Base-by-base conservation (phyloP, 345 rosid genomes). In the Adansonia digitata region DNA sequence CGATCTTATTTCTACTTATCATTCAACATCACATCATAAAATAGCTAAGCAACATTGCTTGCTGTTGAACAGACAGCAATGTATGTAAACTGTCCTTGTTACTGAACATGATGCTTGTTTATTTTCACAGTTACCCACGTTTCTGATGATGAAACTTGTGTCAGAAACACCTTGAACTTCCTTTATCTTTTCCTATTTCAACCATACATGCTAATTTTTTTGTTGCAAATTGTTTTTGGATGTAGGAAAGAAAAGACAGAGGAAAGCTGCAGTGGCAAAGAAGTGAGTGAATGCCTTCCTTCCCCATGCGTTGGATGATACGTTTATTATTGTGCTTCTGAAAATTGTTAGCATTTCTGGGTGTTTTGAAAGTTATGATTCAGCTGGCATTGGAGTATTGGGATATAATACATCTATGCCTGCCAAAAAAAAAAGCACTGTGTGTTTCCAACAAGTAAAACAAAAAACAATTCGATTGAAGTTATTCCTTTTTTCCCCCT, bases 181-280 rank as follows among this genome's bases (percentile, higher is more conserved):
- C 53, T 7, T 43, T 24, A 5, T 13, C 22, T 35, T 31, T 31
- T 9, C 68, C 14, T 31, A 10, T 65, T 40, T 22, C 31, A 20
- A 22, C 49, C 70, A 65, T 24, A 14, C 5, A 22, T 56, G 39
- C 51, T 72, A 24, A 56, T 40, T 2, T 40, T 2, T 55, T 22
- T 55, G n/a, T 24, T 40, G 46, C 20, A 55, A 55, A 7, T 48
- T 48, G 17, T 1, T 2, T 18, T 77, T 40, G 60, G 62, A 70
- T 77, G 76, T 79, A 82, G 85, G 78, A 74, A 71, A 49, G 37
- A 52, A 62, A 74, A 71, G 74, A 43, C 61, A 55, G 60, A 60
- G 53, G 22, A 56, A 70, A 61, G 24, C 24, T 34, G 57, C 7
- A 10, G 4, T 4, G 24, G 71, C 73, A n/a, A 8, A 81, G 55